A percentile compares a stretch with the other conserved stretches of the same genome.
phyloP scores from a whole-genome alignment of 495 filamentous ascomycete species.

The Friedmanniomyces simplex region DNA sequence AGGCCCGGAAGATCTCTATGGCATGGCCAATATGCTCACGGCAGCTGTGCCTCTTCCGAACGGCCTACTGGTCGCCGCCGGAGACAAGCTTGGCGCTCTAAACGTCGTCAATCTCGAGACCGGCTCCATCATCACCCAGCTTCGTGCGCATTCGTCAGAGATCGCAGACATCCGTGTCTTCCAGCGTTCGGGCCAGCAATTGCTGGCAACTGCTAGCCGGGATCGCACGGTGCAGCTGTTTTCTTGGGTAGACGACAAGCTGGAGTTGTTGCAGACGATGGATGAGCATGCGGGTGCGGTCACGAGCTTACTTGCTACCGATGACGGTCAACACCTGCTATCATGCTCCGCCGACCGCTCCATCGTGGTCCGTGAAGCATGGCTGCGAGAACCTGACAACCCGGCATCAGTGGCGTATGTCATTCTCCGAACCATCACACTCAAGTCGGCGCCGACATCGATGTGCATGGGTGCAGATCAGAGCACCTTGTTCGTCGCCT shows the following conservation, averaged over 20 bases:
- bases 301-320: conserved; percentile 49
- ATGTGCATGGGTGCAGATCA: conserved; percentile 55
- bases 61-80: conserved; percentile 59
- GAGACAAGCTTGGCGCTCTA: conserved; percentile 69
- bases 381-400: conserved; percentile 52
- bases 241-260: conserved; percentile 41
- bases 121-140: conserved; percentile 45
- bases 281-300: conserved; percentile 70
- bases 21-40: conserved; percentile 63
- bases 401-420: conserved; percentile 66
- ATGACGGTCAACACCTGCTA: conserved; percentile 58
- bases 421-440: conserved; percentile 58
- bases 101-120: conserved; percentile 38
- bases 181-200: conserved; percentile 40
- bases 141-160: conserved; percentile 78
- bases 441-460: conserved; percentile 78
- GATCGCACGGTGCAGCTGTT: conserved; percentile 90
- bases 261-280: conserved; percentile 60
- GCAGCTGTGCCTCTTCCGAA: conserved; percentile 51
- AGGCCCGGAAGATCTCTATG: conserved; percentile 42
- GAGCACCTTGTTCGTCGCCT: conserved; percentile 59
- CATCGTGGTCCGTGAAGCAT: conserved; percentile 65
- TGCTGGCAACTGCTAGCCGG: conserved; percentile 72
- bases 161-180: conserved; percentile 70
- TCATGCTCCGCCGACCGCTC: conserved; percentile 87